These are phyloP conservation scores for Syzygium malaccense DNA, from an alignment of 441 rosid species.

Conservation along the genomic window DNA sequence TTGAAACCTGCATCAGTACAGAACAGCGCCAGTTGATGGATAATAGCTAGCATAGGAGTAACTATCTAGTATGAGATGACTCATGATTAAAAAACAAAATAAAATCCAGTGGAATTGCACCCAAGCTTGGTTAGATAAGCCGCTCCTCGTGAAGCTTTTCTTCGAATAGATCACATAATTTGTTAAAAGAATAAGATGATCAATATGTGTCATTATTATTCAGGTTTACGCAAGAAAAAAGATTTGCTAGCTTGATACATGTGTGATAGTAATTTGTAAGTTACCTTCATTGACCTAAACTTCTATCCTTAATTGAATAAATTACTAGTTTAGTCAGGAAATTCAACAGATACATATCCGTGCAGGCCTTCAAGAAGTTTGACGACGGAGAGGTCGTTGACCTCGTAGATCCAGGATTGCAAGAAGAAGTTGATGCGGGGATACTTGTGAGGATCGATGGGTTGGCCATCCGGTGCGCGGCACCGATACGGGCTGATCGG, in stretches of 20 bases:
- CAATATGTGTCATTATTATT: not conserved
- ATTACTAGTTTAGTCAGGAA: not conserved
- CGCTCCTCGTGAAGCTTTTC: not conserved
- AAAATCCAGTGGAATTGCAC: not conserved
- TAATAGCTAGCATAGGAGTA: not conserved
- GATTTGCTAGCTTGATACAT: not conserved
- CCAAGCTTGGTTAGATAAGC: not conserved
- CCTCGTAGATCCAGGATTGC: constrained; percentile 62
- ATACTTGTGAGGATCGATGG: constrained; percentile 47
- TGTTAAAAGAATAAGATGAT: not conserved
- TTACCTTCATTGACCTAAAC: not conserved
- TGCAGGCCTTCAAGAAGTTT: constrained; percentile 68
- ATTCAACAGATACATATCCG: not conserved
- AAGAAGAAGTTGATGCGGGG: constrained; percentile 40
- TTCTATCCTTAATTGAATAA: not conserved
- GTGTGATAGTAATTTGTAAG: not conserved
- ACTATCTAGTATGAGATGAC: not conserved
- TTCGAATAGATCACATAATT: not conserved
- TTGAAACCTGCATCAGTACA: not conserved
- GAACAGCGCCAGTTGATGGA: not conserved
- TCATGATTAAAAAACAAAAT: not conserved
- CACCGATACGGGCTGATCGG: constrained; percentile 64
- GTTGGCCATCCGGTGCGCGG: constrained; percentile 88
- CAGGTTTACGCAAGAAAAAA: not conserved
- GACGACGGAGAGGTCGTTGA: constrained; percentile 45